Conservation (phyloP, 2,329 filamentous ascomycete species). For the Hymenoscyphus linearis region DNA sequence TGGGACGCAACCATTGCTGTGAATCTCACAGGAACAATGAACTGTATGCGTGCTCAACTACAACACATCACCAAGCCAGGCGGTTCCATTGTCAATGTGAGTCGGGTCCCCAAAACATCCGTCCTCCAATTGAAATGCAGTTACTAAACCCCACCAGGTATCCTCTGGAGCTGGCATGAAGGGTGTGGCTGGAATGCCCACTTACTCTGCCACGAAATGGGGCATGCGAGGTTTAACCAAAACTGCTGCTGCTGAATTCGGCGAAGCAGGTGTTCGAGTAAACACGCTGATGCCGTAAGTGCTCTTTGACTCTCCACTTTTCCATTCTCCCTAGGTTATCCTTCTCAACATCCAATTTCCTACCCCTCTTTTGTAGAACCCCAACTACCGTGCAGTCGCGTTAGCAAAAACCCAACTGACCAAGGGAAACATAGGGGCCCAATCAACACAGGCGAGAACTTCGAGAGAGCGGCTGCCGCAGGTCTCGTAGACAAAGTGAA, state of each 20-base stretch:
- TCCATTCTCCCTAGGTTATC: neutral
- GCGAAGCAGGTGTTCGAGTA: slow-evolving; percentile 8
- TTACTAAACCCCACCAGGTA: neutral
- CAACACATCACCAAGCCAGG: slow-evolving; percentile 34
- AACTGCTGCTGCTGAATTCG: slow-evolving; percentile 27
- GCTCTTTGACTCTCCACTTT: neutral
- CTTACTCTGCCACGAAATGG: slow-evolving; percentile 14
- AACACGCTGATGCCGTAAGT: slow-evolving; percentile 11
- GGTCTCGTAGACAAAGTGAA: slow-evolving; percentile 3
- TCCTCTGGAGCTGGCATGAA: slow-evolving; percentile 39
- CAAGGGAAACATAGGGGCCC: neutral
- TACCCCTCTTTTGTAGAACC: neutral
- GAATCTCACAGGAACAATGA: slow-evolving; percentile 32
- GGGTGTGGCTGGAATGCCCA: slow-evolving; percentile 37
- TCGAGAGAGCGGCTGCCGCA: slow-evolving; percentile 1
- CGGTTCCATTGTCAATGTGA: slow-evolving; percentile 33
- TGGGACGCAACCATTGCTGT: slow-evolving; percentile 34
- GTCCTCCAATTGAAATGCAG: too few relatives aligned
- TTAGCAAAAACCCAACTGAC: neutral
- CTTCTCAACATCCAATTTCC: neutral
- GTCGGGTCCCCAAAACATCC: neutral
- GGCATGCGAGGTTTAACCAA: slow-evolving; percentile 13
- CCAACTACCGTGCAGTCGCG: too few relatives aligned
- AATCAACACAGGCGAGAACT: slow-evolving; percentile 3
- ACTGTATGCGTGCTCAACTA: slow-evolving; percentile 33